Evolutionary conservation across 2,329 filamentous ascomycete genomes (phyloP), one percentile per base, ranked within the genome.

Genomic region (Arthrobotrys iridis): DNA sequence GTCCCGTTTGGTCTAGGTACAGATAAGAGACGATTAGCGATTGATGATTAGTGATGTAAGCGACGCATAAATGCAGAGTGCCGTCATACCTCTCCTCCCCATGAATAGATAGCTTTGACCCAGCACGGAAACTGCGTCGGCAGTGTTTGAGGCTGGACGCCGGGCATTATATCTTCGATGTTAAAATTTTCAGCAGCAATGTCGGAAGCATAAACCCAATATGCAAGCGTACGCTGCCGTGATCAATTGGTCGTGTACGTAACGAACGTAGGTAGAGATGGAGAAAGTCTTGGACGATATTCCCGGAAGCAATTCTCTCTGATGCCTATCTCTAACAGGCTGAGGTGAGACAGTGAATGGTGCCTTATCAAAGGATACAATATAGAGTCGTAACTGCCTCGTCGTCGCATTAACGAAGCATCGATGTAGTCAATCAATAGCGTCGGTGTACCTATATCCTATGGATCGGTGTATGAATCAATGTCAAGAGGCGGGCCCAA

Each of bases 71-170:
- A 33, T 43, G 66, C 45, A 76, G 30, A 66, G 55, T 28, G 55
- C 35, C 22, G 41, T 50, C 28, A 58, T 77, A 83, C 88, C 86
- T 97, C 93, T 85, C 93, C 93, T 82, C 93, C 92, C 91, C 92
- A 97, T 15, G 93, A 96, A 82, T 96, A 97, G 45, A 96, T 88
- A 40, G 93, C 93, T 83, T 92, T 88, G 82, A 91, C 93, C 92
- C 93, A 96, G 83, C 93, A 96, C 70, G 93, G 93, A 82, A 96
- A 75, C 37, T 75, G 71, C 40, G 71, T 67, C 28, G 71, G 71
- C 40, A 75, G 60, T 26, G 62, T 55, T 50, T 75, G 71, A 75
- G 71, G 71, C 63, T 75, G 71, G 46, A 75, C 55, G 55, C 71
- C 71, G 13, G 71, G 71, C 71, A 75, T 75, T 40, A 48, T 46